phyloP scores from a whole-genome alignment of 23 red algal genomes.

The Gracilaria domingensis region DNA sequence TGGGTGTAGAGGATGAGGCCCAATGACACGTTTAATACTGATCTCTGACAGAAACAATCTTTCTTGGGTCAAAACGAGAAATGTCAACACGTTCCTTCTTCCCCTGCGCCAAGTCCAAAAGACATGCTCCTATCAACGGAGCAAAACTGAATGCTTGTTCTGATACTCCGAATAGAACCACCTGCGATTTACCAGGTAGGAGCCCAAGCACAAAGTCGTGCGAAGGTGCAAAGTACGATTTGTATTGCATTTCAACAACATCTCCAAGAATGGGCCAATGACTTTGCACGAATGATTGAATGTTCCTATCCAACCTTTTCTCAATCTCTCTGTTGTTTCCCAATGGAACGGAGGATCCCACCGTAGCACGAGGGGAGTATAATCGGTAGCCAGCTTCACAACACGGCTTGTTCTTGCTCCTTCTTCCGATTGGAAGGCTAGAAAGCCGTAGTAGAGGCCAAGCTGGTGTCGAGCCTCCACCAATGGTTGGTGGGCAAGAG shows the following conservation, averaged over 20 bases:
- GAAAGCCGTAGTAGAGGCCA: constrained; percentile 33
- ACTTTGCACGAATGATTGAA: constrained; percentile 3
- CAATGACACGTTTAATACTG: too few species aligned
- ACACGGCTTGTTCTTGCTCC: background rate
- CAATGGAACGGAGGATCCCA: background rate
- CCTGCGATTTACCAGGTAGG: background rate
- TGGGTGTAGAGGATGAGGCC: too few species aligned
- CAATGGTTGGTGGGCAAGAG: constrained; percentile 6
- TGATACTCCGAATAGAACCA: background rate
- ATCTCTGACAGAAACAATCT: too few species aligned
- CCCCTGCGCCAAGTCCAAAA: background rate
- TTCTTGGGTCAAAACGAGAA: constrained; percentile 18
- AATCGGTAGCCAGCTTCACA: constrained; percentile 9
- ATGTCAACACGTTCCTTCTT: background rate
- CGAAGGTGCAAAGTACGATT: constrained; percentile 6
- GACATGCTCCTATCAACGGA: constrained; percentile 16
- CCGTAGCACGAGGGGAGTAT: background rate
- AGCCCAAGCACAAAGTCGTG: constrained; percentile 14
- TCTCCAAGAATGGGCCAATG: constrained; percentile 22
- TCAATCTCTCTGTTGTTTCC: background rate
- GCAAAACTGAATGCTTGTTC: constrained; percentile 23
- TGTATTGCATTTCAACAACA: constrained; percentile 1
- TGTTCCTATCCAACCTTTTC: background rate
- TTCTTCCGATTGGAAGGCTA: background rate
- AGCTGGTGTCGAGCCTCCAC: background rate